Evolutionary conservation across 2,329 filamentous ascomycete genomes (phyloP).

Genomic region (Cordyceps militaris): DNA sequence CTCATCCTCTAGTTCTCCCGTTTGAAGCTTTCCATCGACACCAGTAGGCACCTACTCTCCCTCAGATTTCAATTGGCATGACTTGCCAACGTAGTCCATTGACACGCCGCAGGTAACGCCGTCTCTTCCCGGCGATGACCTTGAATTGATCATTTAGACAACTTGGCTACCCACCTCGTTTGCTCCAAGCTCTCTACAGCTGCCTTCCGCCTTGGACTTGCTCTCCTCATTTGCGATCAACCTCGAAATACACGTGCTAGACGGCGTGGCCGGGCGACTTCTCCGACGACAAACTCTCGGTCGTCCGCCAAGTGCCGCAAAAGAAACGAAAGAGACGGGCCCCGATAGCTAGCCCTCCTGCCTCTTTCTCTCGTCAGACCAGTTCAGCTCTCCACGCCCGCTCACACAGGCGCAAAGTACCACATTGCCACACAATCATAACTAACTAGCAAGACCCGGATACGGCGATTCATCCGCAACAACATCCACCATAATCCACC

Average conservation of each 20-base stretch:
- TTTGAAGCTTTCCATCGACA: not conserved
- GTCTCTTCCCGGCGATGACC: too few relatives aligned
- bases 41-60: too few relatives aligned
- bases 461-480: not conserved
- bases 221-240: not conserved
- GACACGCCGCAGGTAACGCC: too few relatives aligned
- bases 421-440: too few relatives aligned
- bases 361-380: not conserved
- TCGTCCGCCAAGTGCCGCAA: not conserved
- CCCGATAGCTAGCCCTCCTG: not conserved
- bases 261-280: not conserved
- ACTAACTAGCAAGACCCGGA: conserved; percentile 1
- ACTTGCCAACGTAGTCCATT: too few relatives aligned
- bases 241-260: not conserved
- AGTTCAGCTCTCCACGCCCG: conserved; percentile 3
- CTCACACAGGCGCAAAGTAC: not conserved
- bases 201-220: not conserved
- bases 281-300: not conserved
- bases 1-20: not conserved
- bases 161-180: not conserved
- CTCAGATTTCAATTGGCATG: too few relatives aligned
- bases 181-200: not conserved
- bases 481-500: conserved; percentile 6
- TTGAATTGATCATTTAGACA: too few relatives aligned
- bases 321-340: not conserved